phyloP scores from a whole-genome alignment of 352 stramenopile species.

The Phytophthora tubulina region DNA sequence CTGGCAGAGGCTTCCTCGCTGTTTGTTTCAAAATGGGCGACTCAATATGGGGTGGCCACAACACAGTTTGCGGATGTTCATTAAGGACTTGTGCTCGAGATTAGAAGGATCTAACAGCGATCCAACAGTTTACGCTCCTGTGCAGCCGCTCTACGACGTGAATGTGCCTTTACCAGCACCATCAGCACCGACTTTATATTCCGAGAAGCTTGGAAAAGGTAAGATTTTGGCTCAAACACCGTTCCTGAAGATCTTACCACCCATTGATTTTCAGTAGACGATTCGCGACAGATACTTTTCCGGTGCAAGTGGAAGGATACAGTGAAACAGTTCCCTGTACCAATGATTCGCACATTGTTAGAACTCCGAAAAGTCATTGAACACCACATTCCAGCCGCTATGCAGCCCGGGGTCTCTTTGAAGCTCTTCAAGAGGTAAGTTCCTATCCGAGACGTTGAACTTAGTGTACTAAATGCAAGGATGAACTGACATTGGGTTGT shows the following conservation, averaged over 20 bases:
- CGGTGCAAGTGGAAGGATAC: constrained; percentile 75
- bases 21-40: constrained; percentile 47
- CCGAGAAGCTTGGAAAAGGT: constrained; percentile 29
- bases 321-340: constrained; percentile 55
- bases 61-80: constrained; percentile 62
- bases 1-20: constrained; percentile 53
- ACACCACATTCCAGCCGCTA: constrained; percentile 50
- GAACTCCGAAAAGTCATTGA: constrained; percentile 51
- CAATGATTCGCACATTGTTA: constrained; percentile 33
- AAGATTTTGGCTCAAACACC: not conserved
- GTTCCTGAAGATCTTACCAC: not conserved
- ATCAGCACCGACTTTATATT: constrained; percentile 51
- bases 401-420: constrained; percentile 36
- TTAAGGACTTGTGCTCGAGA: constrained; percentile 59
- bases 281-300: constrained; percentile 52
- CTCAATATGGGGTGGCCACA: constrained; percentile 63
- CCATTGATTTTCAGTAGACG: not conserved
- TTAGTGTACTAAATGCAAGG: too few species aligned
- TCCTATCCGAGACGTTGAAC: not conserved
- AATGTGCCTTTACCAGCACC: constrained; percentile 30
- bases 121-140: constrained; percentile 11
- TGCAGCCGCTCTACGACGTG: constrained; percentile 30
- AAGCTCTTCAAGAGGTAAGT: constrained; percentile 53
- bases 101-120: constrained; percentile 25
- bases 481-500: constrained; percentile 16